Evolutionary conservation across 2,329 filamentous ascomycete species (phyloP).

Genomic region (Penicillium griseofulvum): DNA sequence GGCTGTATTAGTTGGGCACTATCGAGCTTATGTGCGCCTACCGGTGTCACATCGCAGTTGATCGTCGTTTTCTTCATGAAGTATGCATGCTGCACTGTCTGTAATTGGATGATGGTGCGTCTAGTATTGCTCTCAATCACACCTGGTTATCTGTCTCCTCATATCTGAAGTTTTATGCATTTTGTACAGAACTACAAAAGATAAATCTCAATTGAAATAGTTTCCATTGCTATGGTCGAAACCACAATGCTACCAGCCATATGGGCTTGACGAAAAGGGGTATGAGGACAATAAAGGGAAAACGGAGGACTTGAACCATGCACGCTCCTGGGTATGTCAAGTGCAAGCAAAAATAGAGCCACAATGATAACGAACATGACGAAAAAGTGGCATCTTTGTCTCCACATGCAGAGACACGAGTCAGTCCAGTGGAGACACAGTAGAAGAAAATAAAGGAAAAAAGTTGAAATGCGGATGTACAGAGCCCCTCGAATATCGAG

Average conservation of each 20-base stretch:
- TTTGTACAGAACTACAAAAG: background rate
- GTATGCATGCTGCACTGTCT: background rate
- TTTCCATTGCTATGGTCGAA: conserved; percentile 10
- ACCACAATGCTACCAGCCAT: conserved; percentile 11
- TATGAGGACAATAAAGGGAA: conserved; percentile 10
- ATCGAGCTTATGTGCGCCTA: background rate
- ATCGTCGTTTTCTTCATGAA: background rate
- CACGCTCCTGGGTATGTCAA: conserved; percentile 21
- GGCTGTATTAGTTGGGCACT: background rate
- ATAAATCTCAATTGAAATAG: background rate
- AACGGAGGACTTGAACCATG: conserved; percentile 21
- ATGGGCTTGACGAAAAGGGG: conserved; percentile 7
- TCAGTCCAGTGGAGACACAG: conserved; percentile 14
- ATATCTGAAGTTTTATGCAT: no score
- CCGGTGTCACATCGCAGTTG: background rate
- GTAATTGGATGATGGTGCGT: background rate
- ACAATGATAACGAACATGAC: conserved; percentile 1
- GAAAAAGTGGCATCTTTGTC: background rate
- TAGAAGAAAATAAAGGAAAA: conserved; percentile 18
- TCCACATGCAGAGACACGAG: conserved; percentile 1
- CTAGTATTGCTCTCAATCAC: background rate
- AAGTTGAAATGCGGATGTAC: conserved; percentile 13
- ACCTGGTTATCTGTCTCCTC: background rate
- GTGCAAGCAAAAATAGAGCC: conserved; percentile 12
- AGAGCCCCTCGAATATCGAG: conserved; percentile 8